Evolutionary conservation across 1,284 basidiomycete species (phyloP).

Genomic region (Cutaneotrichosporon spelunceum): DNA sequence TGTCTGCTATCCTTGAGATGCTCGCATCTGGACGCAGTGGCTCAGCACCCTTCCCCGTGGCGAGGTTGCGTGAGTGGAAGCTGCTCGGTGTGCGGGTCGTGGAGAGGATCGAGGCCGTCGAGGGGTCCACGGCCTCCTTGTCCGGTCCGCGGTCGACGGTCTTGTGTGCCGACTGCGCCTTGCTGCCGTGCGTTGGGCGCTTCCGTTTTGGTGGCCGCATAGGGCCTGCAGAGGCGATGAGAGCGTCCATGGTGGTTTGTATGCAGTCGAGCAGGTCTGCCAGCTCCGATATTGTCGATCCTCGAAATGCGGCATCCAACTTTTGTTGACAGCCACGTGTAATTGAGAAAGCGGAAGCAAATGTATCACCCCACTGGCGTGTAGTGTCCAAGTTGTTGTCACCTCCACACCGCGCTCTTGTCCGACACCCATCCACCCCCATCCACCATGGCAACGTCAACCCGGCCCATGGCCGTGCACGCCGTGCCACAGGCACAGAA

Average conservation of each 20-base stretch:
- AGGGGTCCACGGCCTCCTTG: constrained; percentile 56
- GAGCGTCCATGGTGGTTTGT: constrained; percentile 60
- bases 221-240: constrained; percentile 67
- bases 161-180: constrained; percentile 34
- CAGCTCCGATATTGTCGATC: background rate
- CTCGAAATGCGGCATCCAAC: constrained; percentile 12
- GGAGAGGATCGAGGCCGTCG: constrained; percentile 59
- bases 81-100: constrained; percentile 43
- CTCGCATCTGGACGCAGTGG: constrained; percentile 33
- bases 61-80: constrained; percentile 37
- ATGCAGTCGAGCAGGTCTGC: constrained; percentile 3
- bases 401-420: background rate
- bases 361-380: constrained; percentile 9
- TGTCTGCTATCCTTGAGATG: constrained; percentile 59
- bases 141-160: constrained; percentile 39
- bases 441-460: constrained; percentile 20
- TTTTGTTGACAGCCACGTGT: constrained; percentile 16
- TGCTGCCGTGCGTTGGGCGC: constrained; percentile 14
- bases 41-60: constrained; percentile 30
- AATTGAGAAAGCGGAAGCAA: constrained; percentile 11
- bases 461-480: constrained; percentile 11
- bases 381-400: constrained; percentile 8
- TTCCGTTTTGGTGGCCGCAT: constrained; percentile 52
- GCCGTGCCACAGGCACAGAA: constrained; percentile 7
- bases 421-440: background rate